Base-by-base conservation (phyloP, 352 stramenopile genomes). In the Phytophthora quininea region DNA sequence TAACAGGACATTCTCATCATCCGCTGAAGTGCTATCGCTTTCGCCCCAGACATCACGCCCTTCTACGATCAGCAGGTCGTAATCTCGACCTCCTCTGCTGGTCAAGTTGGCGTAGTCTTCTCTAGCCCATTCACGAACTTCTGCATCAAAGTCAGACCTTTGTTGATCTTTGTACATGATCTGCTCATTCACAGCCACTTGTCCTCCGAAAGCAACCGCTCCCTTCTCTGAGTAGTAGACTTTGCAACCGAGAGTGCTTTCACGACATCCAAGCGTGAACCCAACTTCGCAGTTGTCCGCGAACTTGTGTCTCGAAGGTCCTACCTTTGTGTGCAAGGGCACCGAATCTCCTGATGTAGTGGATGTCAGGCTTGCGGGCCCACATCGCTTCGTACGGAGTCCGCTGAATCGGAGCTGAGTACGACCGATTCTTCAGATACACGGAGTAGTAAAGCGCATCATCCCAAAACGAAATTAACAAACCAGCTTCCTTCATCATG, bases 321-420 rank as follows among this genome's bases (percentile, higher is more conserved):
- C 42, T 15, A 48, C 55, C 27, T 62, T 54, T 7, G 45, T 38
- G 48, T 0, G 31, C 45, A 9, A 62, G 32, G 2, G 55, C 43
- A 4, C 45, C 45, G 11, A 62, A 62, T 32, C 46, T 62, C 0
- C 55, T 10, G 5, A 54, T 12, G 10, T 54, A 45, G 31, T 62
- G 45, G 5, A 54, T 38, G 42, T 60, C 30, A 0, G 54, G 40
- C 15, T 45, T 60, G 8, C 54, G 38, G 4, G 27, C 4, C 54
- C 54, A 60, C 42, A 60, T 60, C 14, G 54, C 40, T 6, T 60
- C 40, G 12, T 60, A 60, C 29, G 54, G 29, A 3, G 40, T 60
- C 0, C 24, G 11, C 9, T 33, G 27, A 2, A 52, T 45, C 3
- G 54, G 29, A 1, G 6, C 30, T 15, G 40, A 60, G 37, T 60